Evolutionary conservation across 345 rosid genomes (phyloP).

Genomic region (Carallia brachiata): DNA sequence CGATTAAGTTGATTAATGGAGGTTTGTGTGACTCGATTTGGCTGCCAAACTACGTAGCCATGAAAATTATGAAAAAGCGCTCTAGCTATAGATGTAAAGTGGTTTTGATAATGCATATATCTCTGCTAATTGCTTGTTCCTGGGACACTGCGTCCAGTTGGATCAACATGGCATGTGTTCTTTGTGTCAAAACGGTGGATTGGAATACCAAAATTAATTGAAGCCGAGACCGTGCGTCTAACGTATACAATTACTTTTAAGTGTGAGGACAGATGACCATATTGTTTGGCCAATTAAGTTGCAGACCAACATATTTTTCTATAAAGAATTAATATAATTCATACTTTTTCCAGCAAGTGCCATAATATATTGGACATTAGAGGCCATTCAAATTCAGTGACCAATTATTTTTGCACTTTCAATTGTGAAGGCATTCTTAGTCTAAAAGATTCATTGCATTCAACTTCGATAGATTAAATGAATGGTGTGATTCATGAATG

Average conservation of each 20-base stretch:
- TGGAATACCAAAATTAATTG: no score
- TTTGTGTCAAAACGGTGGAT: neutral
- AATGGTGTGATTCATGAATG: slow-evolving; percentile 5
- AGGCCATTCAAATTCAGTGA: no score
- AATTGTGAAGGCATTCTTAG: neutral
- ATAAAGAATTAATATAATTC: no score
- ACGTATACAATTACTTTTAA: neutral
- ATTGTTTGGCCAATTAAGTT: neutral
- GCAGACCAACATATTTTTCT: neutral
- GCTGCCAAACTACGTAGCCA: no score
- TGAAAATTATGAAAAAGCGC: no score
- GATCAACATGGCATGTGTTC: neutral
- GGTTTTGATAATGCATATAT: neutral
- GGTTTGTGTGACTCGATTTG: no score
- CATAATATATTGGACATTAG: no score
- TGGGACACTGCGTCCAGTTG: neutral
- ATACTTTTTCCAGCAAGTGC: no score
- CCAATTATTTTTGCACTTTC: no score
- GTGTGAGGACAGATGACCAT: neutral
- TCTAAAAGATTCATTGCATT: neutral
- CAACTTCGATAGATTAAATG: neutral
- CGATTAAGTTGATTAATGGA: no score
- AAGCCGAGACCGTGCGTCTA: no score
- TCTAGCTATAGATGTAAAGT: neutral
- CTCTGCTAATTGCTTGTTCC: neutral